Conservation (phyloP, 495 filamentous ascomycete genomes). For the Chaetomium tenue region DNA sequence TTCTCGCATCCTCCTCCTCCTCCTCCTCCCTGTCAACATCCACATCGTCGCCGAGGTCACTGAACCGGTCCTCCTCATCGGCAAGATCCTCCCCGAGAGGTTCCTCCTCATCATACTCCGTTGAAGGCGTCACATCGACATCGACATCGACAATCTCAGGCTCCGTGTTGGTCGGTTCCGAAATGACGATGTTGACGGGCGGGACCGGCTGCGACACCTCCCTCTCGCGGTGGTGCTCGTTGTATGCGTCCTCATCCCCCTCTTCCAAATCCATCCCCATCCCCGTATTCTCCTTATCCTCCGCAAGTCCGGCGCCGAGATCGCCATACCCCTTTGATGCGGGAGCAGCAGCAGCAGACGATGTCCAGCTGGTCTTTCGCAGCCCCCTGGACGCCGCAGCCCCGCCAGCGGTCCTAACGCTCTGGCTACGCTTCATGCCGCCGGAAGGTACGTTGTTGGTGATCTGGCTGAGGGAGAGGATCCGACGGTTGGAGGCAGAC, state of each 20-base stretch:
- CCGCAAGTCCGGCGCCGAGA: conserved; percentile 27
- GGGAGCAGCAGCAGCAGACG: conserved; percentile 19
- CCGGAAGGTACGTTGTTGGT: conserved; percentile 67
- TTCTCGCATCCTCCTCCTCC: conserved; percentile 11
- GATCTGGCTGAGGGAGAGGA: conserved; percentile 85
- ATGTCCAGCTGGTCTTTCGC: conserved; percentile 73
- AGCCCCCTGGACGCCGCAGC: conserved; percentile 57
- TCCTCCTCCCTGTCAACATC: neutral
- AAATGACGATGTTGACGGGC: conserved; percentile 27
- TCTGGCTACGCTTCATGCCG: conserved; percentile 58
- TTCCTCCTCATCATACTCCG: conserved; percentile 11
- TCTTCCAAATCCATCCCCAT: conserved; percentile 50
- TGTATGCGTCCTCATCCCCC: conserved; percentile 44
- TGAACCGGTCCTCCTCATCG: conserved; percentile 11
- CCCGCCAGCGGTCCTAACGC: conserved; percentile 55
- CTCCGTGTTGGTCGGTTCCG: neutral
- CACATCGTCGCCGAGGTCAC: conserved; percentile 6
- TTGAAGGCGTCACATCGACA: neutral
- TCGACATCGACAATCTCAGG: neutral
- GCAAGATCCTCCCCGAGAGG: neutral
- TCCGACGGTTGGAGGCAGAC: conserved; percentile 54
- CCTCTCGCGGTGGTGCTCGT: conserved; percentile 19
- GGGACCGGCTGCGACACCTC: conserved; percentile 16
- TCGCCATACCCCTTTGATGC: conserved; percentile 49
- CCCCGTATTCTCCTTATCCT: conserved; percentile 41